Percentiles rank a stretch among this genome's conserved stretches.
Conservation (phyloP, 2,329 filamentous ascomycete genomes). For the Bimuria novae-zelandiae region DNA sequence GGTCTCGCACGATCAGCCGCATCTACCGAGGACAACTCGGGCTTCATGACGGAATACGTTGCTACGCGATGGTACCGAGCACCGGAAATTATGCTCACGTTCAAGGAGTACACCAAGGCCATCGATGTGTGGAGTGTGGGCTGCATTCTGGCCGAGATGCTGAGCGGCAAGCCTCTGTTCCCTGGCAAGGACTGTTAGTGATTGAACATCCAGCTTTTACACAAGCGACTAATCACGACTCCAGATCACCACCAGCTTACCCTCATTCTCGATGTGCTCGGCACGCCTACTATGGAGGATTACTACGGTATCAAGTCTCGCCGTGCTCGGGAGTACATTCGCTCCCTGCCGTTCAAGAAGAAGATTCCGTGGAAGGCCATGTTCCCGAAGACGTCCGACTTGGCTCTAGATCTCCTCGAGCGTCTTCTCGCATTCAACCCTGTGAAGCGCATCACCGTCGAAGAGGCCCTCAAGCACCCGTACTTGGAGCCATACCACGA, state of each 20-base stretch:
- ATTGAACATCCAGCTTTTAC: neutral
- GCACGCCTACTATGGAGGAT: constrained; percentile 98
- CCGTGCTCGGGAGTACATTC: constrained; percentile 95
- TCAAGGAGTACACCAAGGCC: constrained; percentile 99
- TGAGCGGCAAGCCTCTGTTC: constrained; percentile 97
- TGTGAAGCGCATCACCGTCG: constrained; percentile 96
- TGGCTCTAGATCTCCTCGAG: constrained; percentile 91
- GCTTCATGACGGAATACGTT: constrained; percentile 99
- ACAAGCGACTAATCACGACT: neutral
- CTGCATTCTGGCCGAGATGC: constrained; percentile 97
- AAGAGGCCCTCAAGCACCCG: constrained; percentile 95
- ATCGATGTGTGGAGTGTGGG: constrained; percentile 99
- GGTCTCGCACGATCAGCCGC: constrained; percentile 93
- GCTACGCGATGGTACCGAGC: constrained; percentile 99
- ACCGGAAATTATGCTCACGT: constrained; percentile 99
- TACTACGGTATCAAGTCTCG: constrained; percentile 99
- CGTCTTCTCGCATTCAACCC: constrained; percentile 97
- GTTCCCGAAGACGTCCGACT: constrained; percentile 98
- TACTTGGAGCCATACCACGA: constrained; percentile 99
- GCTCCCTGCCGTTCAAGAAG: constrained; percentile 98
- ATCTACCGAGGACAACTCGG: constrained; percentile 98
- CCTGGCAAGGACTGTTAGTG: constrained; percentile 93
- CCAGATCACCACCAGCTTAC: constrained; percentile 96
- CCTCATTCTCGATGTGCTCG: constrained; percentile 93
- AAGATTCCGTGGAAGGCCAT: constrained; percentile 97